phyloP scores from a whole-genome alignment of 805 yeast species.

The Hanseniaspora thailandica region DNA sequence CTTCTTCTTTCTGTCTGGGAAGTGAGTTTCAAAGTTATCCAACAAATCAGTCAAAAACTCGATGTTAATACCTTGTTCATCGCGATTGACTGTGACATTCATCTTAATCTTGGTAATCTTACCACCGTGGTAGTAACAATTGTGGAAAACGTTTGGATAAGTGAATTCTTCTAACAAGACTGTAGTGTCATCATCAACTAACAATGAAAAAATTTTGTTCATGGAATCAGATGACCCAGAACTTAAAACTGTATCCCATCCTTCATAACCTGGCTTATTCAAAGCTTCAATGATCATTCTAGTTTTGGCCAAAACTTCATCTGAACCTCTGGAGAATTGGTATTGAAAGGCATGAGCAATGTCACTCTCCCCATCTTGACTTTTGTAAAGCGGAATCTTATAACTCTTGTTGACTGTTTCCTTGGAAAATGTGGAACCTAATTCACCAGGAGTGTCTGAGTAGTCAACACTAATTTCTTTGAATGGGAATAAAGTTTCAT shows the following conservation, averaged over 20 bases:
- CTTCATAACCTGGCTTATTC: conserved; percentile 37
- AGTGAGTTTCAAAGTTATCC: conserved; percentile 42
- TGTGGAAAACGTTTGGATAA: conserved; percentile 45
- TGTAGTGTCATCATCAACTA: conserved; percentile 46
- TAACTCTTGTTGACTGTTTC: neutral
- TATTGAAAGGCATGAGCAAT: conserved; percentile 47
- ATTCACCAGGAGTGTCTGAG: conserved; percentile 31
- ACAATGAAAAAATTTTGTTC: conserved; percentile 39
- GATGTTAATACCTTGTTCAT: conserved; percentile 44
- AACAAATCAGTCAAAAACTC: conserved; percentile 38
- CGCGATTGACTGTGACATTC: conserved; percentile 32
- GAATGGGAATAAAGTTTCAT: conserved; percentile 50
- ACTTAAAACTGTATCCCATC: conserved; percentile 38
- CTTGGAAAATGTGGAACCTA: conserved; percentile 20
- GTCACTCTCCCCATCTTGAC: conserved; percentile 13
- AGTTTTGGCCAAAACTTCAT: conserved; percentile 32
- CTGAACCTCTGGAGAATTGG: conserved; percentile 39
- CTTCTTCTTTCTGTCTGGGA: conserved; percentile 41
- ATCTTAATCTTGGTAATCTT: conserved; percentile 49
- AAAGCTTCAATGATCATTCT: conserved; percentile 31
- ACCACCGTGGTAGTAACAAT: conserved; percentile 38
- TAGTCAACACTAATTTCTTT: conserved; percentile 39
- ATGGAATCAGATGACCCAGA: conserved; percentile 48
- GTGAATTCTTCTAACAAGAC: conserved; percentile 57
- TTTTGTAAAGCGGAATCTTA: conserved; percentile 7